Conservation (phyloP, 2,329 filamentous ascomycete genomes). For the Fusarium miscanthi region DNA sequence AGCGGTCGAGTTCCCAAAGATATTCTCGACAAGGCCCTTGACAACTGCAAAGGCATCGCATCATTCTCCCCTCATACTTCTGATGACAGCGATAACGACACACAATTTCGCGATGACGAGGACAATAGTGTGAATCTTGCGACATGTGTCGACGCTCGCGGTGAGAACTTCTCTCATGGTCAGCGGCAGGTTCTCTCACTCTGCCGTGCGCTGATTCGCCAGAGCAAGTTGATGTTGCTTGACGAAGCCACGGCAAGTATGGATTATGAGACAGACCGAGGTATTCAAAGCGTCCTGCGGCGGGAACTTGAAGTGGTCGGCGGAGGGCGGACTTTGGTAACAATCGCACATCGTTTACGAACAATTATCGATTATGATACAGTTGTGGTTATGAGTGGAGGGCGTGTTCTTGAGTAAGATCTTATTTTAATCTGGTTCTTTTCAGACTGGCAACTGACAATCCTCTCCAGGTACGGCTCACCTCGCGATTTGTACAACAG, state of each 20-base stretch:
- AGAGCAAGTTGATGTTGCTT: constrained; percentile 65
- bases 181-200: constrained; percentile 69
- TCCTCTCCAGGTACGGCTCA: constrained; percentile 53
- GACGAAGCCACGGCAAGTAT: constrained; percentile 71
- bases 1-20: constrained; percentile 65
- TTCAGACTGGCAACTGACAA: constrained; percentile 1
- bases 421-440: not conserved
- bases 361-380: constrained; percentile 71
- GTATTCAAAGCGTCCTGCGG: constrained; percentile 65
- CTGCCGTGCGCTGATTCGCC: constrained; percentile 65
- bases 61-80: constrained; percentile 58
- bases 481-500: constrained; percentile 59
- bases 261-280: constrained; percentile 67
- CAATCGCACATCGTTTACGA: constrained; percentile 67
- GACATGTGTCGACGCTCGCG: constrained; percentile 62
- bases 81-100: constrained; percentile 47
- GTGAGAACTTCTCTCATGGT: constrained; percentile 67
- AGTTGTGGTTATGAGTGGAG: constrained; percentile 67
- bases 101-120: constrained; percentile 24
- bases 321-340: constrained; percentile 63
- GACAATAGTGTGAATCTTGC: constrained; percentile 50
- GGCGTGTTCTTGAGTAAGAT: constrained; percentile 63
- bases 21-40: constrained; percentile 68
- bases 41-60: constrained; percentile 70
- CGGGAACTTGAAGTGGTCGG: constrained; percentile 59